Evolutionary conservation across 208 protist species (phyloP).

Genomic region (Leishmania tarentolae): DNA sequence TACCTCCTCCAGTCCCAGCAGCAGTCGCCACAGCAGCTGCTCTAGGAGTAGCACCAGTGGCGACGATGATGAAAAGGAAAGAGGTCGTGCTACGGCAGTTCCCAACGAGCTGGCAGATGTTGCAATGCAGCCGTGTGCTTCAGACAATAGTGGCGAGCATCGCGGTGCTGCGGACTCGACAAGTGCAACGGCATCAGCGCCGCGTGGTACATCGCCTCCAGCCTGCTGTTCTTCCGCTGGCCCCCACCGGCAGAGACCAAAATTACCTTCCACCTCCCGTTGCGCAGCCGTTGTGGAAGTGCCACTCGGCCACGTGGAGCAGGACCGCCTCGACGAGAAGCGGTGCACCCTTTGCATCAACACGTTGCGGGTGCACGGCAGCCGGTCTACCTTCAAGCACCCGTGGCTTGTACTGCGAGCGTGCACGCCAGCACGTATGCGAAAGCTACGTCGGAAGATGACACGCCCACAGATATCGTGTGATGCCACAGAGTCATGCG

Average conservation of each 20-base stretch:
- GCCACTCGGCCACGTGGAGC: slow-evolving; percentile 54
- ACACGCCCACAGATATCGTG: not conserved
- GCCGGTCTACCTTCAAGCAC: slow-evolving; percentile 32
- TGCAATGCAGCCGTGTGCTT: not conserved
- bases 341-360: slow-evolving; percentile 69
- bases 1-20: not conserved
- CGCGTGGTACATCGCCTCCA: not conserved
- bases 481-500: not conserved
- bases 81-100: not conserved
- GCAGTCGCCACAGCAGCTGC: not conserved
- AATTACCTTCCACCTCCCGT: not conserved
- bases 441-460: slow-evolving; percentile 8
- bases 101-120: not conserved
- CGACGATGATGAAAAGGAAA: not conserved
- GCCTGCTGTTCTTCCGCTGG: not conserved
- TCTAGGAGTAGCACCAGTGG: not conserved
- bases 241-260: not conserved
- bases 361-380: slow-evolving; percentile 56
- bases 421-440: slow-evolving; percentile 16
- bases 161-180: not conserved
- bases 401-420: slow-evolving; percentile 53
- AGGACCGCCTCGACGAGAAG: slow-evolving; percentile 46
- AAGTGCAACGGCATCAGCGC: not conserved
- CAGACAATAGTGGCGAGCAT: not conserved
- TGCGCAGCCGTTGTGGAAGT: slow-evolving; percentile 27